These are phyloP conservation scores for Globisporangium cederbergense DNA, from an alignment of 352 stramenopile species.

Conservation along the genomic window DNA sequence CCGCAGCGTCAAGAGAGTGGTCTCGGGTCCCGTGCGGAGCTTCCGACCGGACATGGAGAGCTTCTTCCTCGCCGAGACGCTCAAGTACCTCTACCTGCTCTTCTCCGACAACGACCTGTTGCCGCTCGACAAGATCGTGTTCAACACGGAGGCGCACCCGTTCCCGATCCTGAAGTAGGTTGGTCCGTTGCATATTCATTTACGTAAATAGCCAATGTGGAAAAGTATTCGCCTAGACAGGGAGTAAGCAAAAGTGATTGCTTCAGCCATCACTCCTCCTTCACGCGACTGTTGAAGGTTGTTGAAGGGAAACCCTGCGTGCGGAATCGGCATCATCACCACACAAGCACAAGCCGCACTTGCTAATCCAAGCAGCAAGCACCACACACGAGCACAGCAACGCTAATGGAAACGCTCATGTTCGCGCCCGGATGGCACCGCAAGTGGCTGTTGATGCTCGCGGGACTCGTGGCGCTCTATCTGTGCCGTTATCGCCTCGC, in stretches of 20 bases:
- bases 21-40: constrained; percentile 21
- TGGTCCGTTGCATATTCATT: background rate
- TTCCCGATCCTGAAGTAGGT: constrained; percentile 40
- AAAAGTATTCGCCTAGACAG: background rate
- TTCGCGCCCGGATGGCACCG: constrained; percentile 47
- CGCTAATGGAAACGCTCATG: background rate
- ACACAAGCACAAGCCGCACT: background rate
- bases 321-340: constrained; percentile 1
- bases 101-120: constrained; percentile 76
- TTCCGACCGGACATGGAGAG: constrained; percentile 70
- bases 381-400: background rate
- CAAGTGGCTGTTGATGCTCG: constrained; percentile 54
- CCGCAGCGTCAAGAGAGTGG: constrained; percentile 56
- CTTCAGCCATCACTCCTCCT: background rate
- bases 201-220: background rate
- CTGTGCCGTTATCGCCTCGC: constrained; percentile 56
- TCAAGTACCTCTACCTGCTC: constrained; percentile 92
- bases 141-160: constrained; percentile 86
- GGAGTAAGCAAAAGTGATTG: too few relatives aligned
- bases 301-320: background rate
- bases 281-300: background rate
- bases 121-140: constrained; percentile 69
- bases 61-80: constrained; percentile 90
- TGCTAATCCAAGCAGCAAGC: background rate
- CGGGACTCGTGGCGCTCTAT: constrained; percentile 39